Evolutionary conservation across 805 yeast genomes (phyloP).

Genomic region (Starmerella apicola): DNA sequence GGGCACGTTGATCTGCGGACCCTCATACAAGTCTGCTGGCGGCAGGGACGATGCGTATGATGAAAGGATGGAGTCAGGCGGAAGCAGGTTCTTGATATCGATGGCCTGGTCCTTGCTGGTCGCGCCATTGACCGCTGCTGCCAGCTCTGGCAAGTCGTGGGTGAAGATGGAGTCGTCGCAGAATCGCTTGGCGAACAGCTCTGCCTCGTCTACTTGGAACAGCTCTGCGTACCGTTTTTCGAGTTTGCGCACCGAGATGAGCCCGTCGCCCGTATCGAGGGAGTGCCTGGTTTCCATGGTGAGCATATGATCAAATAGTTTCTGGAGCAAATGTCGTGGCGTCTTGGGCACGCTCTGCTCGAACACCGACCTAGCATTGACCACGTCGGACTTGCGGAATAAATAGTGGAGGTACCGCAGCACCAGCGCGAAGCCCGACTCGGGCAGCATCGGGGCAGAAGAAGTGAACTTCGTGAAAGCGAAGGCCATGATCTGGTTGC

Average conservation of each 20-base stretch:
- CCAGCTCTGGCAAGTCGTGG: background rate
- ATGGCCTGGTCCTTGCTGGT: background rate
- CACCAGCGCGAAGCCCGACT: conserved; percentile 44
- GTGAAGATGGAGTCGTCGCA: conserved; percentile 2
- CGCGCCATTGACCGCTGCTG: background rate
- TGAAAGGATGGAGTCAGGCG: conserved; percentile 3
- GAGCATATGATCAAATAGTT: conserved; percentile 47
- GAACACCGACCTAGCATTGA: conserved; percentile 67
- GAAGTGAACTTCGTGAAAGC: conserved; percentile 53
- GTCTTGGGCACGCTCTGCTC: conserved; percentile 51
- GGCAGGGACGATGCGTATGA: conserved; percentile 15
- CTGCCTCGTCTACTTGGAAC: conserved; percentile 46
- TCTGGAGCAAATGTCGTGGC: conserved; percentile 19
- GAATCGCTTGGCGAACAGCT: conserved; percentile 25
- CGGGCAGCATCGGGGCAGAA: background rate
- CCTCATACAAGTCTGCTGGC: conserved; percentile 17
- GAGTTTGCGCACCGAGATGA: conserved; percentile 45
- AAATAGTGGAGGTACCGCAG: conserved; percentile 61
- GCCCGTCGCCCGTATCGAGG: conserved; percentile 42
- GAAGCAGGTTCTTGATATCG: background rate
- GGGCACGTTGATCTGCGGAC: conserved; percentile 16
- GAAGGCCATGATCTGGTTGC: conserved; percentile 62
- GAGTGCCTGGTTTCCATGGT: conserved; percentile 50
- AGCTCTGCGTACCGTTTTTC: conserved; percentile 52
- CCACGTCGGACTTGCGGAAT: conserved; percentile 52